Conservation (phyloP, 2,329 filamentous ascomycete species). For the Ustilaginoidea virens region DNA sequence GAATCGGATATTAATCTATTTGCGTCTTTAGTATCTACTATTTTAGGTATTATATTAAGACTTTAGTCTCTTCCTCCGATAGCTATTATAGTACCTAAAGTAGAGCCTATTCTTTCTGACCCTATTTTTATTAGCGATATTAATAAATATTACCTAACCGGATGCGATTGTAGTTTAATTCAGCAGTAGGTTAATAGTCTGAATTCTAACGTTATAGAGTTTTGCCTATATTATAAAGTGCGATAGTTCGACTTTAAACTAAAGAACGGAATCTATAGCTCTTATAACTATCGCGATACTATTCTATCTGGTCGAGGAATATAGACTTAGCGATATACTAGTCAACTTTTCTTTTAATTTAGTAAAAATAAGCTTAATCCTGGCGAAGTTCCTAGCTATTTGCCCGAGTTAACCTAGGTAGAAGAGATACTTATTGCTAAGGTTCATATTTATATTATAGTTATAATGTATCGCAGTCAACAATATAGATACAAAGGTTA, state of each 20-base stretch:
- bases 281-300: not conserved
- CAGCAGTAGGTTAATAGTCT: not conserved
- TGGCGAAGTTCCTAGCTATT: slow-evolving; percentile 1
- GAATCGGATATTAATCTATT: too few species aligned
- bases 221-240: not conserved
- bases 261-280: not conserved
- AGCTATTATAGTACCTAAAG: not conserved
- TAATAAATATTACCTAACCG: not conserved
- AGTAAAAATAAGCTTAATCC: slow-evolving; percentile 4
- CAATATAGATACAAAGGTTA: not conserved
- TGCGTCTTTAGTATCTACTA: too few species aligned
- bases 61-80: too few species aligned
- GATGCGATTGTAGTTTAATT: not conserved
- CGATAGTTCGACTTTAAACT: not conserved
- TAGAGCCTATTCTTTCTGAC: not conserved
- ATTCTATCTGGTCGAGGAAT: not conserved
- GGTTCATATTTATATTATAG: slow-evolving; percentile 2
- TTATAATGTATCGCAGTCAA: slow-evolving; percentile 1
- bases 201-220: not conserved
- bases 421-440: slow-evolving; percentile 5
- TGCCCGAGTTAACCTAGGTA: slow-evolving; percentile 2
- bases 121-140: not conserved
- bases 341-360: not conserved
- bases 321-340: not conserved
- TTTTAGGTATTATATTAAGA: too few species aligned